Conservation (phyloP, 2,329 filamentous ascomycete species). For the Atkinsonella hypoxylon region DNA sequence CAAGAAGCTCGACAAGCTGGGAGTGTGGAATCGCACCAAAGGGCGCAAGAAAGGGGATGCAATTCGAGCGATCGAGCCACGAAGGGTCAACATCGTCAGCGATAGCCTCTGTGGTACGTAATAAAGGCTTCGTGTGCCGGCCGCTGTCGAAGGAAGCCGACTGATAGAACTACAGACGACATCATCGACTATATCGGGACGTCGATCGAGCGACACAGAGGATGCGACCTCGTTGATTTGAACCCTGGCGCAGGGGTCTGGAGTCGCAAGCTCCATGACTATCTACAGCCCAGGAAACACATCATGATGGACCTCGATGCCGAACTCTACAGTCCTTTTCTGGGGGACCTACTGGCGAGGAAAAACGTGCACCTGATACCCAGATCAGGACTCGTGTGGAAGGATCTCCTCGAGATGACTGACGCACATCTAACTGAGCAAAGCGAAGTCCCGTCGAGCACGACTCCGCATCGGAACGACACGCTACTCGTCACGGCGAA, state of each 20-base stretch:
- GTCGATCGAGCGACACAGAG: conserved; percentile 55
- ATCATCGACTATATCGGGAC: conserved; percentile 56
- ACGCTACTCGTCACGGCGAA: conserved; percentile 64
- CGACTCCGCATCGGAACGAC: conserved; percentile 47
- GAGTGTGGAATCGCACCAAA: conserved; percentile 14
- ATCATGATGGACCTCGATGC: conserved; percentile 66
- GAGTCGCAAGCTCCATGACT: conserved; percentile 64
- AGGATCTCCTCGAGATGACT: conserved; percentile 44
- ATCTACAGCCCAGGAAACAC: conserved; percentile 68
- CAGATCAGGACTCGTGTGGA: conserved; percentile 47
- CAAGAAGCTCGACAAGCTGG: conserved; percentile 14
- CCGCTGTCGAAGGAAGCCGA: not conserved
- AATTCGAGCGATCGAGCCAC: conserved; percentile 13
- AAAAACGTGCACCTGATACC: conserved; percentile 38
- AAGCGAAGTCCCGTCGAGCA: conserved; percentile 23
- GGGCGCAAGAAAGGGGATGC: conserved; percentile 8
- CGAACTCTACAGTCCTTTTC: conserved; percentile 44
- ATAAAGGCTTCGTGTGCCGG: no score
- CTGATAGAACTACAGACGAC: conserved; percentile 41
- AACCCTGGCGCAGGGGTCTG: conserved; percentile 72
- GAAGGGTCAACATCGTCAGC: conserved; percentile 41
- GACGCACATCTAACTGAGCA: conserved; percentile 43
- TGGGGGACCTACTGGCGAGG: conserved; percentile 43
- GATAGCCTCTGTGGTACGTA: conserved; percentile 36
- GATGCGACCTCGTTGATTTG: conserved; percentile 78